Conservation (phyloP, 768 basidiomycete species). For the Amanita subjunquillea region DNA sequence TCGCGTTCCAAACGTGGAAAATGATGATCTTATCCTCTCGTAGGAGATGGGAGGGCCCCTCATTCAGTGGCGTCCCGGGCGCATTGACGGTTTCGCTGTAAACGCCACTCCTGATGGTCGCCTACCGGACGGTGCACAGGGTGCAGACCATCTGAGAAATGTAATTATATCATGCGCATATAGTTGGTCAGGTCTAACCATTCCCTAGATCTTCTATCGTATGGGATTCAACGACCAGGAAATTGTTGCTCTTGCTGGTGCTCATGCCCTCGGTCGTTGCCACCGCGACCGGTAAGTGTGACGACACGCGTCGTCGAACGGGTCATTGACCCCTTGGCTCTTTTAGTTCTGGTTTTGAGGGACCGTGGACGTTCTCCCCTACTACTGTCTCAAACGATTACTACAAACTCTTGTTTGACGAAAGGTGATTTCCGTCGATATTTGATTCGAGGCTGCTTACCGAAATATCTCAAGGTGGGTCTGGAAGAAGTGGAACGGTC, state of each 20-base stretch:
- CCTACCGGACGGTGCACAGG: slow-evolving; percentile 81
- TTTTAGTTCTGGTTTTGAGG: slow-evolving; percentile 65
- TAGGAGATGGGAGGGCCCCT: slow-evolving; percentile 90
- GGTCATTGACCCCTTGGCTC: not conserved
- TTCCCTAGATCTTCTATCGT: slow-evolving; percentile 68
- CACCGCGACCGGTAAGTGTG: slow-evolving; percentile 59
- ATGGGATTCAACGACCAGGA: slow-evolving; percentile 98
- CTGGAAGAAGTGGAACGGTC: slow-evolving; percentile 95
- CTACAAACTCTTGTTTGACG: slow-evolving; percentile 77
- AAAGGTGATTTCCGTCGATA: slow-evolving; percentile 42
- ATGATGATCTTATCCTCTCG: not conserved
- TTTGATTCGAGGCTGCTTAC: not conserved
- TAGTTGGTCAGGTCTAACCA: slow-evolving; percentile 1
- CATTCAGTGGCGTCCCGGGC: slow-evolving; percentile 88
- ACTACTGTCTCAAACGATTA: slow-evolving; percentile 81
- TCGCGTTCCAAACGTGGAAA: not conserved
- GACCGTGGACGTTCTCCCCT: slow-evolving; percentile 94
- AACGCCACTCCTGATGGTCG: slow-evolving; percentile 81
- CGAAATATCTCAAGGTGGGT: slow-evolving; percentile 44
- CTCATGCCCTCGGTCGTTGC: slow-evolving; percentile 94
- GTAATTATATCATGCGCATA: slow-evolving; percentile 26
- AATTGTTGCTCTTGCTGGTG: slow-evolving; percentile 90
- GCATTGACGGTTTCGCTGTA: slow-evolving; percentile 68
- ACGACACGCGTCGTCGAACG: not conserved
- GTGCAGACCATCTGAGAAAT: slow-evolving; percentile 74